phyloP scores from a whole-genome alignment of 345 rosid genomes.

The Carallia brachiata region DNA sequence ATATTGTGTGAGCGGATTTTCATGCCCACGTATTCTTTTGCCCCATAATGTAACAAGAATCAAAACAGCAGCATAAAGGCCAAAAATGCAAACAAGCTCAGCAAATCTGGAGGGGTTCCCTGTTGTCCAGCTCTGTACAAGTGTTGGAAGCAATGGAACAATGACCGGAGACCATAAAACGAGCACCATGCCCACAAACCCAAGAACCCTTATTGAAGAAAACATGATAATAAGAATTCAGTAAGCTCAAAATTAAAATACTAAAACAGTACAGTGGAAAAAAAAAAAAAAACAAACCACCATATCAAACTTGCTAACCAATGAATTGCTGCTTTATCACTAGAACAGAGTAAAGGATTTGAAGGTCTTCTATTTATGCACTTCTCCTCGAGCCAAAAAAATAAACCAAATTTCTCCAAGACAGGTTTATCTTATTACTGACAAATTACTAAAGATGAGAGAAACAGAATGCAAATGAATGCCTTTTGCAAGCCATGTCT shows the following conservation, averaged over 20 bases:
- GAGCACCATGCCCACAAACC: constrained; percentile 72
- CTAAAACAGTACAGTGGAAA: constrained; percentile 1
- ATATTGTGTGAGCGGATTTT: constrained; percentile 67
- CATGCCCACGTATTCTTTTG: constrained; percentile 69
- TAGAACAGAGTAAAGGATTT: neutral
- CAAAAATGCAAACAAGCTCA: constrained; percentile 66
- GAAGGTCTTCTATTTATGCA: neutral
- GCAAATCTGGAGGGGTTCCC: constrained; percentile 60
- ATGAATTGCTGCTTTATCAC: neutral
- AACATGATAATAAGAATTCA: constrained; percentile 12
- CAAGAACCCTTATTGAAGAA: constrained; percentile 56
- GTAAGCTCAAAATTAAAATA: neutral
- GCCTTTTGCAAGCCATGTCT: no score
- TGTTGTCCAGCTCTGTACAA: constrained; percentile 78
- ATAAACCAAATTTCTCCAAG: neutral
- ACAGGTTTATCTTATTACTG: no score
- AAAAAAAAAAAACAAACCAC: neutral
- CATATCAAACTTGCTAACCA: neutral
- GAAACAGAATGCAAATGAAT: no score
- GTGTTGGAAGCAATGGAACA: constrained; percentile 82
- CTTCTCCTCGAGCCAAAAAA: neutral
- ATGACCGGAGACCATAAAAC: constrained; percentile 86
- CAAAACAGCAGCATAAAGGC: constrained; percentile 70
- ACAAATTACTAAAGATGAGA: no score
- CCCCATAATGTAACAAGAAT: constrained; percentile 84